A percentile compares a stretch with the other conserved stretches of the same genome.
Evolutionary conservation across 2,329 filamentous ascomycete genomes (phyloP).

Genomic region (Aspergillus brasiliensis): DNA sequence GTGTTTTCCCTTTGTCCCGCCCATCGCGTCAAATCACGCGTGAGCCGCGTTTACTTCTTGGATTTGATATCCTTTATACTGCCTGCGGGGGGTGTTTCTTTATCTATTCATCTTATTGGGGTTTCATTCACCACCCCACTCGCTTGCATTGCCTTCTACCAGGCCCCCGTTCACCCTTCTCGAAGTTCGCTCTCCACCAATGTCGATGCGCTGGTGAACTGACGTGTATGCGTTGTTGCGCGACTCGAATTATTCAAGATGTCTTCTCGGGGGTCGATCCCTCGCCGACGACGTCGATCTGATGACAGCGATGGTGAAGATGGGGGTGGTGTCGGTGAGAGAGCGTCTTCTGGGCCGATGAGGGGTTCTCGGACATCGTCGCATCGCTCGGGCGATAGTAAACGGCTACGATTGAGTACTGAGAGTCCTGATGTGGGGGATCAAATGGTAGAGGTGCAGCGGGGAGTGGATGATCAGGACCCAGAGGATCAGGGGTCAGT

Average conservation of each 20-base stretch:
- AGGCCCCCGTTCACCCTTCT: not conserved
- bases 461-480: not conserved
- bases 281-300: slow-evolving; percentile 33
- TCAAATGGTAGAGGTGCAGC: not conserved
- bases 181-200: not conserved
- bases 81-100: not conserved
- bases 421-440: not conserved
- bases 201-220: slow-evolving; percentile 6
- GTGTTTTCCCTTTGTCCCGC: not conserved
- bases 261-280: slow-evolving; percentile 27
- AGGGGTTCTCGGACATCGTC: not conserved
- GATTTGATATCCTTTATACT: not conserved
- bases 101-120: not conserved
- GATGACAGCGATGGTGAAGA: slow-evolving; percentile 29
- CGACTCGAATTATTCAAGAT: slow-evolving; percentile 24
- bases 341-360: slow-evolving; percentile 14
- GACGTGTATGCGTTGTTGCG: slow-evolving; percentile 2
- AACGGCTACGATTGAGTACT: not conserved
- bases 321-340: slow-evolving; percentile 11
- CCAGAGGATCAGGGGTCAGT: no score
- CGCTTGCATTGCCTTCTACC: no score
- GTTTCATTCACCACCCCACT: not conserved
- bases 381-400: not conserved
- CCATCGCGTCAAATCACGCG: slow-evolving; percentile 3
- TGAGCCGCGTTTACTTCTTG: not conserved